phyloP scores from a whole-genome alignment of 345 rosid species.

The Brassica incana region DNA sequence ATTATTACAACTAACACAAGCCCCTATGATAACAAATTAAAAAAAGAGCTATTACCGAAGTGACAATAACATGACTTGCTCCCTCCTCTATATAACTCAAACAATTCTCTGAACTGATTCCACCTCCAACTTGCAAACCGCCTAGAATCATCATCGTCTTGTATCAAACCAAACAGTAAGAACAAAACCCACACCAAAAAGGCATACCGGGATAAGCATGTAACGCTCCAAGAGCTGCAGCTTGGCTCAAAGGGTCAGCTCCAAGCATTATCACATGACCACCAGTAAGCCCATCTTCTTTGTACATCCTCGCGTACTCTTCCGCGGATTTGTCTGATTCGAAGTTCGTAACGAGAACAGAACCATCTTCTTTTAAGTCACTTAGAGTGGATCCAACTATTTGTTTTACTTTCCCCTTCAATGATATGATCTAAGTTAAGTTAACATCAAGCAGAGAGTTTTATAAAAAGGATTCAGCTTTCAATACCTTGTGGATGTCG shows the following conservation, averaged over 20 bases:
- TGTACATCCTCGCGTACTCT: slow-evolving; percentile 76
- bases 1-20: background rate
- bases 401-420: slow-evolving; percentile 91
- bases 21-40: background rate
- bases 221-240: slow-evolving; percentile 81
- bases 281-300: slow-evolving; percentile 71
- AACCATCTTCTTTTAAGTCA: slow-evolving; percentile 69
- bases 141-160: slow-evolving; percentile 60
- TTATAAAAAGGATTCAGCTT: background rate
- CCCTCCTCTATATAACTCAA: slow-evolving; percentile 78
- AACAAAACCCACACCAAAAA: background rate
- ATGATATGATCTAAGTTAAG: background rate
- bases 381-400: slow-evolving; percentile 90
- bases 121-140: slow-evolving; percentile 96
- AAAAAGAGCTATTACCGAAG: slow-evolving; percentile 60
- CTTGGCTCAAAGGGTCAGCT: slow-evolving; percentile 81
- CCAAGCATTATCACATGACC: slow-evolving; percentile 98
- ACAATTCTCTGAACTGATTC: slow-evolving; percentile 66
- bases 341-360: slow-evolving; percentile 74
- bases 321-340: slow-evolving; percentile 77
- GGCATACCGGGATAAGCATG: slow-evolving; percentile 80
- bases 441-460: background rate
- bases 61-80: slow-evolving; percentile 96
- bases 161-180: slow-evolving; percentile 3
- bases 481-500: slow-evolving; percentile 81